These are phyloP conservation scores for Tripterygium wilfordii DNA, from an alignment of 177 flowering plant species.

Conservation along the genomic window DNA sequence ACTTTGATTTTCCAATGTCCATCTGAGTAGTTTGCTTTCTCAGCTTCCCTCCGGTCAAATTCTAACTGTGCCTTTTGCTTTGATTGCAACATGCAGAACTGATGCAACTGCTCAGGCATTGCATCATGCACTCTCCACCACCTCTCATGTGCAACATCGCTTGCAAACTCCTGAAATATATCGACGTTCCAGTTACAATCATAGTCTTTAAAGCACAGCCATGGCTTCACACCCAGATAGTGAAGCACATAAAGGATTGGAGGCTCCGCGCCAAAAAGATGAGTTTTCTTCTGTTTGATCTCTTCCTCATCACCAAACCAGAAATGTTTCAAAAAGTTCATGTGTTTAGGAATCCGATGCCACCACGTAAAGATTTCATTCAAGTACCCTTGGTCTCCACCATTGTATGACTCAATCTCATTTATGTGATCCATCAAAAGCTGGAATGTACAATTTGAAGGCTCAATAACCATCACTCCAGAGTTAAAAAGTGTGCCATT, in stretches of 20 bases:
- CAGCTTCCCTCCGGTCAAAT: conserved; percentile 52
- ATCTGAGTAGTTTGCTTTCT: conserved; percentile 38
- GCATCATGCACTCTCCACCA: conserved; percentile 86
- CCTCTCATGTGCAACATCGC: conserved; percentile 58
- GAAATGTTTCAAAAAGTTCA: conserved; percentile 68
- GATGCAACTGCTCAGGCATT: conserved; percentile 58
- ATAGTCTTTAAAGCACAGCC: conserved; percentile 80
- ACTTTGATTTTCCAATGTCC: conserved; percentile 66
- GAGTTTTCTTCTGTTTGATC: conserved; percentile 27
- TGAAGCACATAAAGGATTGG: conserved; percentile 64
- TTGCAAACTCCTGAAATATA: conserved; percentile 56
- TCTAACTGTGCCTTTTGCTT: conserved; percentile 53
- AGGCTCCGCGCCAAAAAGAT: conserved; percentile 47
- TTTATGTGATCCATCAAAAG: conserved; percentile 65
- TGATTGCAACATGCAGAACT: conserved; percentile 41
- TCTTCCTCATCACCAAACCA: conserved; percentile 38
- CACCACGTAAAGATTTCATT: conserved; percentile 92
- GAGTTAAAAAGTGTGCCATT: conserved; percentile 69
- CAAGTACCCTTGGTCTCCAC: conserved; percentile 88
- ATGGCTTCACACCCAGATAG: conserved; percentile 80
- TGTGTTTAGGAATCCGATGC: conserved; percentile 63
- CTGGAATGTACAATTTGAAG: conserved; percentile 67
- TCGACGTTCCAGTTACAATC: conserved; percentile 83
- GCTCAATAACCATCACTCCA: conserved; percentile 85
- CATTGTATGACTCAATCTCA: conserved; percentile 69